phyloP scores from a whole-genome alignment of 257 asterid genomes.

The Solanum appendiculatum region DNA sequence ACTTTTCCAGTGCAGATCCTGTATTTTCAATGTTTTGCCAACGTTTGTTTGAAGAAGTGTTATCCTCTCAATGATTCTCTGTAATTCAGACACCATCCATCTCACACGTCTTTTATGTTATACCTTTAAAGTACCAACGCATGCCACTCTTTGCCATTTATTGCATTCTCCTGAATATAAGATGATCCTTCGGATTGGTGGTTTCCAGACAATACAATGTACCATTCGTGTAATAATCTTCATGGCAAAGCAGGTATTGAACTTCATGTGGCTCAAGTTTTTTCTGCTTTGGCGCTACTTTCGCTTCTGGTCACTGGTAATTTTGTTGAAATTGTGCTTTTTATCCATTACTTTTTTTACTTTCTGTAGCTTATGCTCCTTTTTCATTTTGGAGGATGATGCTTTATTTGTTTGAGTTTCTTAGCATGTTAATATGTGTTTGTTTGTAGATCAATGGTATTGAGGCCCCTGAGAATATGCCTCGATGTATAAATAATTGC shows the following conservation, averaged over 20 bases:
- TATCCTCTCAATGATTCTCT: neutral
- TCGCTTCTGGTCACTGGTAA: conserved; percentile 90
- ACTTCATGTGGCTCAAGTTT: conserved; percentile 98
- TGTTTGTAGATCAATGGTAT: conserved; percentile 69
- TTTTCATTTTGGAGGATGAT: neutral
- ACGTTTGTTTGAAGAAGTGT: neutral
- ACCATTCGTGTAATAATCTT: neutral
- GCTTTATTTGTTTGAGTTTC: neutral
- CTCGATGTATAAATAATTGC: conserved; percentile 87
- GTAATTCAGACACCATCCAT: neutral
- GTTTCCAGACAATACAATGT: neutral
- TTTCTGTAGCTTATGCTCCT: neutral
- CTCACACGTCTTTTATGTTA: neutral
- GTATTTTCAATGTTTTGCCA: neutral
- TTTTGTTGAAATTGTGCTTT: conserved; percentile 9
- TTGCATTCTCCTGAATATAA: neutral
- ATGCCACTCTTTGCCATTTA: neutral
- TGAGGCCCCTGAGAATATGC: conserved; percentile 96
- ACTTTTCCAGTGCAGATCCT: neutral
- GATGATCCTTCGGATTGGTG: neutral
- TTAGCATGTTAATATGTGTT: conserved; percentile 5
- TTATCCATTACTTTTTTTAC: neutral
- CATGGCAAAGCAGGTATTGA: conserved; percentile 54
- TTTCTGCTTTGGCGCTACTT: conserved; percentile 94
- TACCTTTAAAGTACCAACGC: neutral